Conservation (phyloP, 208 protist species). For the Trypanosoma platydactyli region DNA sequence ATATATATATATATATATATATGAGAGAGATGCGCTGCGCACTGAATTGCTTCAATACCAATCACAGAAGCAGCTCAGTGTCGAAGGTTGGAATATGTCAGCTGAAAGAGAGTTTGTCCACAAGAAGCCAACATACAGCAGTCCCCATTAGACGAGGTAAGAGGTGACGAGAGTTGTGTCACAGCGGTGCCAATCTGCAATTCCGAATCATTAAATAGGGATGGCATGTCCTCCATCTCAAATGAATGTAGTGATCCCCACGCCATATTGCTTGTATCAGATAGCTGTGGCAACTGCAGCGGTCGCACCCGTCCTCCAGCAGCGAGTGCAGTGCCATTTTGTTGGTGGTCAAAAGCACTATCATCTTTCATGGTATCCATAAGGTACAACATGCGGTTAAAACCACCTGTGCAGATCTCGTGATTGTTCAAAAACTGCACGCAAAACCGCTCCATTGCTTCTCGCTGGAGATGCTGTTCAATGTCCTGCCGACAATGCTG, state of each 20-base stretch:
- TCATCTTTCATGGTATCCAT: conserved; percentile 45
- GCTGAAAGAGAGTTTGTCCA: conserved; percentile 66
- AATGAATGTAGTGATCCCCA: conserved; percentile 37
- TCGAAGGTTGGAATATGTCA: conserved; percentile 50
- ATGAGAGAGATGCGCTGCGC: too few relatives aligned
- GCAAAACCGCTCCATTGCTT: conserved; percentile 69
- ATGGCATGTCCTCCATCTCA: conserved; percentile 44
- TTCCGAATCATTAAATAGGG: conserved; percentile 6
- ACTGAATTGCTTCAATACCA: background rate
- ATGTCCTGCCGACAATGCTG: conserved; percentile 61
- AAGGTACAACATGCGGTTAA: conserved; percentile 66
- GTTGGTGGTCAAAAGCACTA: background rate
- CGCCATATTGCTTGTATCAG: conserved; percentile 36
- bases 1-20: too few relatives aligned
- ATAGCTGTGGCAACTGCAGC: conserved; percentile 53
- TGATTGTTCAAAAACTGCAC: conserved; percentile 67
- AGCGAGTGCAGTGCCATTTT: background rate
- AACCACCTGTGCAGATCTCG: conserved; percentile 75
- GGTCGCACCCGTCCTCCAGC: conserved; percentile 26
- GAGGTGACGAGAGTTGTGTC: conserved; percentile 25
- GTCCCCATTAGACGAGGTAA: conserved; percentile 40
- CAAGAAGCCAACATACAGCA: conserved; percentile 69
- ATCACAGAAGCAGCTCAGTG: background rate
- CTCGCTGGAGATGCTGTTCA: conserved; percentile 67
- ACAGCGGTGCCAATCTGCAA: conserved; percentile 2